Evolutionary conservation across 1,284 basidiomycete genomes (phyloP).

Genomic region (Sporisorium graminicola): DNA sequence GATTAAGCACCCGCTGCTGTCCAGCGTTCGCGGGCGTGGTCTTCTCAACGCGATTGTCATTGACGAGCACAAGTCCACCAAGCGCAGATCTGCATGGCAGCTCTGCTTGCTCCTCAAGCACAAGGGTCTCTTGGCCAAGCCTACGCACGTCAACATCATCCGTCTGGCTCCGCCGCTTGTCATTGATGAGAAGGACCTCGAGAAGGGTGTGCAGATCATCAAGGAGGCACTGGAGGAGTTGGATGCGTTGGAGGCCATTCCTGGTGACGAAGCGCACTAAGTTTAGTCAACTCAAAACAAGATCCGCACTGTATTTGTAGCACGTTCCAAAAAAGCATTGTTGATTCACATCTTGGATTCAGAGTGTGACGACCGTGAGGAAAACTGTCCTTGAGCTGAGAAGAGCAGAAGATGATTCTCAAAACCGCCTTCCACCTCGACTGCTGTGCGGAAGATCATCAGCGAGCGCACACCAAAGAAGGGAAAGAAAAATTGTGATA

Average conservation of each 20-base stretch:
- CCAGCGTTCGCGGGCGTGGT: conserved; percentile 84
- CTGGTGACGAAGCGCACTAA: conserved; percentile 55
- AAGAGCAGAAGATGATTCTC: not conserved
- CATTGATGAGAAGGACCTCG: conserved; percentile 85
- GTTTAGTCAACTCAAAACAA: too few relatives aligned
- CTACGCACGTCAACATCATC: conserved; percentile 95
- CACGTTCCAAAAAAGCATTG: not conserved
- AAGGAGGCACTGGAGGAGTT: conserved; percentile 82
- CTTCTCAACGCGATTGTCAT: conserved; percentile 95
- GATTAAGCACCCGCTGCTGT: conserved; percentile 75
- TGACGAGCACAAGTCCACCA: conserved; percentile 82
- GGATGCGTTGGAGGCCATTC: conserved; percentile 73
- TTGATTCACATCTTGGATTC: not conserved
- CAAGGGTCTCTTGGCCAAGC: conserved; percentile 91
- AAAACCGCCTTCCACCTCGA: not conserved
- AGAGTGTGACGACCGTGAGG: not conserved
- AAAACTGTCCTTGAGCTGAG: not conserved
- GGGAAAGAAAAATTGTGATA: not conserved
- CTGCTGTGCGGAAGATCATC: not conserved
- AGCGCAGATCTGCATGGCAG: conserved; percentile 90
- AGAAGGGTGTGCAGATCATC: conserved; percentile 82
- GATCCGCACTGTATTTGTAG: conserved; percentile 13
- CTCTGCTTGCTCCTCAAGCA: conserved; percentile 92
- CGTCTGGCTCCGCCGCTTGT: conserved; percentile 95
- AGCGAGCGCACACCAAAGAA: not conserved